phyloP scores from a whole-genome alignment of 225 moss, liverwort and hornwort species.

The Climacium dendroides region DNA sequence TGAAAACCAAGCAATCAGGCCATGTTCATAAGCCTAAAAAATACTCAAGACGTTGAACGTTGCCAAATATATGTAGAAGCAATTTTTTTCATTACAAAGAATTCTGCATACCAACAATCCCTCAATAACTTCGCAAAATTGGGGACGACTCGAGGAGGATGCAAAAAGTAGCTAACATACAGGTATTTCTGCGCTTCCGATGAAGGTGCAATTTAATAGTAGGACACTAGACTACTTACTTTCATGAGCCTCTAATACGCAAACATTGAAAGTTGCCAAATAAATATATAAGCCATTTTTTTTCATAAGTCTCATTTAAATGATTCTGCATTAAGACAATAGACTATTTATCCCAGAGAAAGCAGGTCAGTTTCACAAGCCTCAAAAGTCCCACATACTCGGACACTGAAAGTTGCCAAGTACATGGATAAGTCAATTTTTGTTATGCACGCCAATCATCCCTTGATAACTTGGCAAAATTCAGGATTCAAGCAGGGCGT shows the following conservation, averaged over 20 bases:
- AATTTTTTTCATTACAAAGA: background rate
- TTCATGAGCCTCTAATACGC: background rate
- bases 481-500: background rate
- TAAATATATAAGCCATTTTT: background rate
- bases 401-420: background rate
- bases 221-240: slow-evolving; percentile 49
- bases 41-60: background rate
- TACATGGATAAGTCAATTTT: background rate
- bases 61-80: background rate
- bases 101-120: background rate
- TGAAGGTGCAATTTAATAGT: slow-evolving; percentile 51
- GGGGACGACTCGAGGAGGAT: background rate
- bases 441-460: background rate
- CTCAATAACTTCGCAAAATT: background rate
- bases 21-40: background rate
- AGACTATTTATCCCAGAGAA: background rate
- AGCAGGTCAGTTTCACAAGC: background rate
- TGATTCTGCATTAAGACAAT: background rate
- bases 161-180: slow-evolving; percentile 21
- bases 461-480: background rate
- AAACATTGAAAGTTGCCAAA: background rate
- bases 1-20: slow-evolving; percentile 25
- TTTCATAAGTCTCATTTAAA: background rate
- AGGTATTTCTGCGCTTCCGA: slow-evolving; percentile 60
- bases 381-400: background rate